Conservation (phyloP, 129 eudicot species). For the Saussurea involucrata region DNA sequence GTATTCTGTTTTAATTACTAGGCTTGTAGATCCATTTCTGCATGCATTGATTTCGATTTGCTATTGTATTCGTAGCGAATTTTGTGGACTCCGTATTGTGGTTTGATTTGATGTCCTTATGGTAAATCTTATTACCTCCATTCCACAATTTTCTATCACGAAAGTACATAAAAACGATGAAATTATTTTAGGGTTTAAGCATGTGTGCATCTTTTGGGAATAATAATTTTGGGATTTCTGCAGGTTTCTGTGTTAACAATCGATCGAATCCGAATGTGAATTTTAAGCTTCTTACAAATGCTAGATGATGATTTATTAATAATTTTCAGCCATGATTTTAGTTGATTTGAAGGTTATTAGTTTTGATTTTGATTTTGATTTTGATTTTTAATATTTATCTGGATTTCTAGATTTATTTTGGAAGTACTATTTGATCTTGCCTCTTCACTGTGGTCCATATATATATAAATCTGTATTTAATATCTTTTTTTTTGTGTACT, state of each 20-base stretch:
- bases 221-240: not conserved
- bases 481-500: not conserved
- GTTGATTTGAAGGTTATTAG: conserved; percentile 7
- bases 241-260: not conserved
- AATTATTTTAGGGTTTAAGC: conserved; percentile 14
- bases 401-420: conserved; percentile 13
- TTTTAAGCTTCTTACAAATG: conserved; percentile 1
- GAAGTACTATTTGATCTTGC: not conserved
- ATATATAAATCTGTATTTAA: not conserved
- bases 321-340: not conserved
- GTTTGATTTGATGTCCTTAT: not conserved
- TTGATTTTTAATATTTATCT: not conserved
- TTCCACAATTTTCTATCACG: not conserved
- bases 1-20: not conserved
- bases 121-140: not conserved
- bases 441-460: not conserved
- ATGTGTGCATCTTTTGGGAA: not conserved
- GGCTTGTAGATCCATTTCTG: conserved; percentile 21
- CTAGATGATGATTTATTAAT: conserved; percentile 3
- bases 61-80: not conserved
- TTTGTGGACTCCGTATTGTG: not conserved
- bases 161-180: not conserved
- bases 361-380: not conserved
- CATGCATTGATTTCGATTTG: conserved; percentile 6
- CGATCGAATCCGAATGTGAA: not conserved